These are phyloP conservation scores for Sporobolomyces phaffii DNA, from an alignment of 768 basidiomycete species.

Conservation along the genomic window DNA sequence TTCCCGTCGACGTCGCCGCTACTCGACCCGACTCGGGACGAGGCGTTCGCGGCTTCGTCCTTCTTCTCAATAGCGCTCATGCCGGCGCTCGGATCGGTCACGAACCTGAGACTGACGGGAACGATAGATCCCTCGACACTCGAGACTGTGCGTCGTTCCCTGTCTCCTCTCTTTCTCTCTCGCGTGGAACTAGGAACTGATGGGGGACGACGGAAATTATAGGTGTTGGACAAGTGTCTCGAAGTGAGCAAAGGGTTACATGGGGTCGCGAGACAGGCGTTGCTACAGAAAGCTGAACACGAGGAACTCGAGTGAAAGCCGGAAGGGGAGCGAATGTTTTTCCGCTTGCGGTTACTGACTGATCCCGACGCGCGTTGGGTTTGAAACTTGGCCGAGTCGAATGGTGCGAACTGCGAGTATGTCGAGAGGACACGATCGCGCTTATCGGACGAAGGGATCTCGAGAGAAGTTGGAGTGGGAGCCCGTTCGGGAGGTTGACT, in stretches of 20 bases:
- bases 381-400: background rate
- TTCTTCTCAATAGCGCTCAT: constrained; percentile 75
- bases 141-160: constrained; percentile 2
- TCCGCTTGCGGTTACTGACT: background rate
- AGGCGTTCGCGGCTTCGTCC: constrained; percentile 57
- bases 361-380: background rate
- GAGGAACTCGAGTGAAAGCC: background rate
- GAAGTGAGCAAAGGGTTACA: constrained; percentile 21
- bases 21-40: constrained; percentile 74
- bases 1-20: constrained; percentile 45
- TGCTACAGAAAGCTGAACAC: constrained; percentile 7
- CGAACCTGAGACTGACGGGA: constrained; percentile 60
- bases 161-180: background rate
- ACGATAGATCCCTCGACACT: background rate
- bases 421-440: background rate
- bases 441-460: background rate
- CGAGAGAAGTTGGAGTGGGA: background rate
- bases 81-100: constrained; percentile 77
- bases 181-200: too few relatives aligned
- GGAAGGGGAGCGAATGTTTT: background rate
- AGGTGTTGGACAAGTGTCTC: background rate
- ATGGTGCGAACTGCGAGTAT: background rate
- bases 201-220: background rate
- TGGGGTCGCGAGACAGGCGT: constrained; percentile 18
- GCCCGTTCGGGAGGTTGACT: too few relatives aligned